phyloP scores from a whole-genome alignment of 2,329 filamentous ascomycete genomes.

The Aspergillus nomiae region DNA sequence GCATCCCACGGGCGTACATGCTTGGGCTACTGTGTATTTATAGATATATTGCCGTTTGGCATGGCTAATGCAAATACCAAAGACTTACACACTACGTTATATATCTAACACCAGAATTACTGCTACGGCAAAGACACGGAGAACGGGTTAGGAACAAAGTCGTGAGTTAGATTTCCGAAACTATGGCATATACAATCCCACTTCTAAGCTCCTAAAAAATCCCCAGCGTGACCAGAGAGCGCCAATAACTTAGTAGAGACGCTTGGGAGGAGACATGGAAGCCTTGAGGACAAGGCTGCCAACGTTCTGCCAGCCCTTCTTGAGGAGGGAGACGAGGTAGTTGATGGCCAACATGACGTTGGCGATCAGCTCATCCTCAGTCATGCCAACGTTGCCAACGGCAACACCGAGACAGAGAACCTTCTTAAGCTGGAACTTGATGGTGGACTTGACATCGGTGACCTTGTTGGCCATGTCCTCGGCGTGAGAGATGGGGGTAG shows the following conservation, averaged over 20 bases:
- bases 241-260: conserved; percentile 76
- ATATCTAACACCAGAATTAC: background rate
- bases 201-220: conserved; percentile 23
- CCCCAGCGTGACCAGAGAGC: conserved; percentile 29
- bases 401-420: conserved; percentile 99
- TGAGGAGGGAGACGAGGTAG: conserved; percentile 98
- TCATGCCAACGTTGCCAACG: conserved; percentile 98
- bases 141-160: conserved; percentile 28
- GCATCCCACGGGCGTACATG: background rate
- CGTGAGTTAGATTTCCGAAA: conserved; percentile 36
- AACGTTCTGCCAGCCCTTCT: conserved; percentile 99
- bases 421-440: conserved; percentile 99
- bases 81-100: background rate
- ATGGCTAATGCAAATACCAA: background rate
- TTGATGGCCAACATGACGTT: conserved; percentile 99
- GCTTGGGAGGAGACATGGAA: conserved; percentile 98
- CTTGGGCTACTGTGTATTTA: background rate
- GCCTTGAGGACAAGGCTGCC: conserved; percentile 99
- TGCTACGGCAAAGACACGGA: background rate
- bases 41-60: background rate
- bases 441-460: conserved; percentile 99
- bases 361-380: conserved; percentile 88
- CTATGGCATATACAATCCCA: conserved; percentile 33
- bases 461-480: conserved; percentile 95
- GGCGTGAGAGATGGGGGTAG: conserved; percentile 93